Conservation (phyloP, 768 basidiomycete genomes). For the Tylopilus balloui region DNA sequence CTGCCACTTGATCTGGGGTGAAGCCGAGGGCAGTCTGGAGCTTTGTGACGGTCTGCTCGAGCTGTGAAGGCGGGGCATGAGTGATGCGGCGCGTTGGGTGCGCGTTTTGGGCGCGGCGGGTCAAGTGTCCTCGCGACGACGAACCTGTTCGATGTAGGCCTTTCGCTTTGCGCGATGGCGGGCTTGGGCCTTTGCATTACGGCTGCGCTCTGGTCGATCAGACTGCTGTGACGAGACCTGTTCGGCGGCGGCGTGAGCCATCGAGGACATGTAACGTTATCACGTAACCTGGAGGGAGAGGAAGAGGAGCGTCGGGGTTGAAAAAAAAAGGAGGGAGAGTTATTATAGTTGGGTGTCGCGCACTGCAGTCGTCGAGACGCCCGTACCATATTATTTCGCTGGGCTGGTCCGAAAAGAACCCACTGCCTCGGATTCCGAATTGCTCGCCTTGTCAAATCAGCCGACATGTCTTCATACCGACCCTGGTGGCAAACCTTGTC, state of each 20-base stretch:
- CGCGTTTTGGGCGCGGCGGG: slow-evolving; percentile 9
- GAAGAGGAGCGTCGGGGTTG: slow-evolving; percentile 46
- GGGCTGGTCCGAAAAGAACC: slow-evolving; percentile 24
- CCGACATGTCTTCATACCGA: slow-evolving; percentile 32
- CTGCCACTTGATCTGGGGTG: slow-evolving; percentile 69
- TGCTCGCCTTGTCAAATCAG: slow-evolving; percentile 42
- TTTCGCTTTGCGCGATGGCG: slow-evolving; percentile 89
- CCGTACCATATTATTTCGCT: slow-evolving; percentile 1
- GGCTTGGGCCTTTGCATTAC: slow-evolving; percentile 85
- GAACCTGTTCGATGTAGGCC: slow-evolving; percentile 87
- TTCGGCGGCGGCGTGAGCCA: slow-evolving; percentile 49
- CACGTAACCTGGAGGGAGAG: slow-evolving; percentile 37
- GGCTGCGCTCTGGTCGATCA: slow-evolving; percentile 78
- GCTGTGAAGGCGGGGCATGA: slow-evolving; percentile 36
- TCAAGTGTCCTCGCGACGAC: slow-evolving; percentile 1
- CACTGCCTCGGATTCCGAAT: slow-evolving; percentile 43
- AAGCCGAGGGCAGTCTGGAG: slow-evolving; percentile 72
- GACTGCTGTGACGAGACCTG: slow-evolving; percentile 35
- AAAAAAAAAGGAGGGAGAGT: slow-evolving; percentile 35
- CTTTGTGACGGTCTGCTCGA: slow-evolving; percentile 83
- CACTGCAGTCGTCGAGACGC: slow-evolving; percentile 26
- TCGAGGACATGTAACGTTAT: slow-evolving; percentile 55
- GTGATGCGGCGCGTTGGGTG: slow-evolving; percentile 4
- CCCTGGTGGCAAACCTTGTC: slow-evolving; percentile 35
- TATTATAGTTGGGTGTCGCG: slow-evolving; percentile 30